Evolutionary conservation across 108 stramenopile species (phyloP).

Genomic region (Skeletonema marinoi): DNA sequence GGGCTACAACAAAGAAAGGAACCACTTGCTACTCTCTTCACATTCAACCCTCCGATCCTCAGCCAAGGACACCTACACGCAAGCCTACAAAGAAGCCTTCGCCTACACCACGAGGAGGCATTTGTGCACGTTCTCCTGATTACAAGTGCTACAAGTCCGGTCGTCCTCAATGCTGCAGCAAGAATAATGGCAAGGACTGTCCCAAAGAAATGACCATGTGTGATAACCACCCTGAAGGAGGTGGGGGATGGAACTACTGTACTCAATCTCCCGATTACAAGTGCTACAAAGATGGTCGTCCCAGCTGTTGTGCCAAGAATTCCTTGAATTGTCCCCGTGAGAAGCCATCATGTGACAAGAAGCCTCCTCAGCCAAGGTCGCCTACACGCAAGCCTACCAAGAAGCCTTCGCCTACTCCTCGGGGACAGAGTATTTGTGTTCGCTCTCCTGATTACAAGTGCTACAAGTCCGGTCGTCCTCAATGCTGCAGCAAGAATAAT

Average conservation of each 20-base stretch:
- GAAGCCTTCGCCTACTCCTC: background rate
- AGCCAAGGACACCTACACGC: background rate
- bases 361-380: background rate
- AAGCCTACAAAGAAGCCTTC: too few species aligned
- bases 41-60: background rate
- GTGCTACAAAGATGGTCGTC: background rate
- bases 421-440: background rate
- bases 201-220: background rate
- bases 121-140: background rate
- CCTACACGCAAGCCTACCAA: background rate
- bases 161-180: background rate
- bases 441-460: conserved; percentile 6
- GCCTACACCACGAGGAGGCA: background rate
- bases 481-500: background rate
- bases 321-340: background rate
- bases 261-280: background rate
- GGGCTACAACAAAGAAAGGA: background rate
- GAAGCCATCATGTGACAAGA: background rate
- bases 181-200: background rate
- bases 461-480: conserved; percentile 2
- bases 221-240: background rate
- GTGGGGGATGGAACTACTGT: background rate
- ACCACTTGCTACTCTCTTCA: background rate
- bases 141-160: conserved; percentile 6
- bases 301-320: background rate